phyloP scores from a whole-genome alignment of 1,139 yeast genomes.

The Candida mesenterica region DNA sequence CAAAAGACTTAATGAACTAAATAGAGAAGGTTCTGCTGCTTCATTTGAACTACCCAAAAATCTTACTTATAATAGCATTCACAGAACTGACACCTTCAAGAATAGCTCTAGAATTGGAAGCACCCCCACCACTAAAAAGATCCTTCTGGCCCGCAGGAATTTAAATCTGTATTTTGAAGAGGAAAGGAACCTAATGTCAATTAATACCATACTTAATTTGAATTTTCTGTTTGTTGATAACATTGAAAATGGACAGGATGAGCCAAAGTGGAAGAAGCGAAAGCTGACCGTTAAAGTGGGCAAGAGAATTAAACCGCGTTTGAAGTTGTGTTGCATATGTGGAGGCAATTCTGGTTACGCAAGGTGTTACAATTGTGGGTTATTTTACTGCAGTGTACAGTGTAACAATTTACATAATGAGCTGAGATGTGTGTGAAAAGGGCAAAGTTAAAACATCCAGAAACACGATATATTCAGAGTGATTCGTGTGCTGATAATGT shows the following conservation, averaged over 20 bases:
- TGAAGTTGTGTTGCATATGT: slow-evolving; percentile 45
- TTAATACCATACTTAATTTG: slow-evolving; percentile 40
- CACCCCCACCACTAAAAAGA: slow-evolving; percentile 46
- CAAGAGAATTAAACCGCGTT: slow-evolving; percentile 32
- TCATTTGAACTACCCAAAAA: slow-evolving; percentile 44
- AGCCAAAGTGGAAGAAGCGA: slow-evolving; percentile 12
- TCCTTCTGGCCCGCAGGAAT: slow-evolving; percentile 45
- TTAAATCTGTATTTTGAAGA: slow-evolving; percentile 49
- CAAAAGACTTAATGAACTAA: slow-evolving; percentile 37
- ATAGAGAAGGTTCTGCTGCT: slow-evolving; percentile 29
- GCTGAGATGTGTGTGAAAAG: slow-evolving; percentile 37
- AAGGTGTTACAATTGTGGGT: slow-evolving; percentile 41
- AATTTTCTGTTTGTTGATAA: slow-evolving; percentile 45
- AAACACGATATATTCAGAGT: too few relatives aligned
- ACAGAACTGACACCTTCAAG: slow-evolving; percentile 23
- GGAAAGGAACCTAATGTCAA: slow-evolving; percentile 43
- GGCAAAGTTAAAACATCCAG: too few relatives aligned
- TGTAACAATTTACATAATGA: slow-evolving; percentile 44
- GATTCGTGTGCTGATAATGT: too few relatives aligned
- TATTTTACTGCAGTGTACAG: slow-evolving; percentile 41
- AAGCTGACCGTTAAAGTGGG: slow-evolving; percentile 9
- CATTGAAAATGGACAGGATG: slow-evolving; percentile 19
- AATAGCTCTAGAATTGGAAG: slow-evolving; percentile 34
- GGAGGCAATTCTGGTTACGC: slow-evolving; percentile 40
- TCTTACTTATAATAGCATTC: slow-evolving; percentile 36